Evolutionary conservation across 495 filamentous ascomycete species (phyloP), one percentile per base, ranked within the genome.

Genomic region (Aspergillus nidulans): DNA sequence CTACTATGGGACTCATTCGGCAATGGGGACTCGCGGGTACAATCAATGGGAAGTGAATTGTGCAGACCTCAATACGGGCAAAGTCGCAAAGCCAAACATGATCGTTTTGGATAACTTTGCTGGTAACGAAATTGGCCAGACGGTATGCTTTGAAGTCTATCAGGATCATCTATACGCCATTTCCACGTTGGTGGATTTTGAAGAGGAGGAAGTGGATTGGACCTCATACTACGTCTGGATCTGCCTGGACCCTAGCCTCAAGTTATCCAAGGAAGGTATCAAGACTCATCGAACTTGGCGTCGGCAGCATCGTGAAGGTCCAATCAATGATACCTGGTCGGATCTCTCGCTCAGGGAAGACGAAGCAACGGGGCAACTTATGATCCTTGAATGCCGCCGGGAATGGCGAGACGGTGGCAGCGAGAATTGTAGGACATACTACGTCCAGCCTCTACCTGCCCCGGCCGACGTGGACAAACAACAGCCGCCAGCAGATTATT

Each of bases 251-350:
- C 74, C 84, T 24, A 53, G 62, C 8, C 59, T 66, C 0, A 10
- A 63, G 58, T 20, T 63, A 64, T 15, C 53, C 6, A 59, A 34
- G 15, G 58, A 65, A 6, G 42, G 4, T 66, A 61, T 77, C 8
- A 61, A 69, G 19, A 64, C 68, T 2, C 60, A 70, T 20, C 65
- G 68, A 7, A 75, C 85, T 40, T 92, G 84, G 81, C 74, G 89
- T 26, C 80, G 89, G 41, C 71, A 85, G 50, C 85, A 90, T 55
- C 69, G 67, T 9, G 89, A 91, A 61, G 89, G 89, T 0, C 85
- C 87, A 3, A 85, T 92, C 52, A 85, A 91, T 59, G 86, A 92
- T 61, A 77, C 85, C 16, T 92, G 87, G 87, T 85, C 82, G 0
- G 81, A 85, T 52, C 70, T 92, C 5, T 80, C 77, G 1, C 69